Base-by-base conservation (phyloP, 2,329 filamentous ascomycete genomes). In the Fusarium secorum region DNA sequence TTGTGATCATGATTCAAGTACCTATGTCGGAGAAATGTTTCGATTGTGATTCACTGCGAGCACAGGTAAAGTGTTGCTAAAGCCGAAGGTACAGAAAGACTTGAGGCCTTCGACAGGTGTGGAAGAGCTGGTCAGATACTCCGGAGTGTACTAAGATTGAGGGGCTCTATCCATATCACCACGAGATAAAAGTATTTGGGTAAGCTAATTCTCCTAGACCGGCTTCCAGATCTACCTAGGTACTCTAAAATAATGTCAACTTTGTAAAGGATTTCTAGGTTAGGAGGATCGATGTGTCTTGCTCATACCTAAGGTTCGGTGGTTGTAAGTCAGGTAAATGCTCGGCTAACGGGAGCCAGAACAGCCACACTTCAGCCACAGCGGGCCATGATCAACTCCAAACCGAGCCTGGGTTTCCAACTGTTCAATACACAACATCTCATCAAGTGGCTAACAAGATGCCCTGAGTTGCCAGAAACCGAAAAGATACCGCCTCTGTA, bases 301-400 rank as follows among this genome's bases (percentile, higher is more conserved):
- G n/a, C n/a, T n/a, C n/a, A n/a, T n/a, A n/a, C n/a, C n/a, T n/a
- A n/a, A n/a, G n/a, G 35, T 20, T 36, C 9, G 24, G 24, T 45
- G 14, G 22, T 55, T 55, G 38, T n/a, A 35, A 55, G 53, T 20
- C 48, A 71, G 74, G 74, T 39, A 75, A 75, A 76, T 74, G 30
- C 70, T 76, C 73, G 70, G 74, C 57, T 75, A 76, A 75, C 67
- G 36, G 24, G 54, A 59, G 60, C 36, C 32, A 53, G 45, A 20
- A 22, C 65, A 64, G 70, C 70, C 72, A 74, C 70, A 60, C 45
- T 60, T 64, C 63, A 74, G 75, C 75, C 75, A 76, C 74, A 76
- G 75, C 62, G 74, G 74, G 74, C 75, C 70, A 73, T 57, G 61
- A 65, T 66, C 74, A 63, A 71, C 74, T 66, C 60, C 68, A 68